phyloP scores from a whole-genome alignment of 1,284 basidiomycete genomes.

The Macrocystidia cucumis region DNA sequence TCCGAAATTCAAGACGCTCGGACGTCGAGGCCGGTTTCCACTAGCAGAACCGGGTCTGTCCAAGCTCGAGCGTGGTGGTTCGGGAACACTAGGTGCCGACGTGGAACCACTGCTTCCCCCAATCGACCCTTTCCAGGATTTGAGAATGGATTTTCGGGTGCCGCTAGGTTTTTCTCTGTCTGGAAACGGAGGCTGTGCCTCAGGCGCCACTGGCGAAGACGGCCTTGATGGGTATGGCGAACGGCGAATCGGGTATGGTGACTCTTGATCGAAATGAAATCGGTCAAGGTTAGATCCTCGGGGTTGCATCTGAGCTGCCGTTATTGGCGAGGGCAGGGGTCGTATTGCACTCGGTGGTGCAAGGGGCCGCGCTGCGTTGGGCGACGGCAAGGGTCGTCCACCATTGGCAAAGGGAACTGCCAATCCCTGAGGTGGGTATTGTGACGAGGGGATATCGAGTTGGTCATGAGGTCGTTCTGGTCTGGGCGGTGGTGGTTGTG shows the following conservation, averaged over 20 bases:
- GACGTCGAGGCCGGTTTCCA: conserved; percentile 18
- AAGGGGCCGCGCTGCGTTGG: conserved; percentile 4
- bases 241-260: conserved; percentile 45
- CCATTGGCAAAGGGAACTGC: conserved; percentile 8
- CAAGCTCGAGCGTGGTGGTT: conserved; percentile 17
- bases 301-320: conserved; percentile 25
- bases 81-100: conserved; percentile 5
- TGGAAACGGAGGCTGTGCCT: conserved; percentile 15
- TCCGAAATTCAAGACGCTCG: conserved; percentile 25
- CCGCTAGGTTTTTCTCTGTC: conserved; percentile 29
- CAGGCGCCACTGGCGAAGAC: conserved; percentile 13
- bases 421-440: conserved; percentile 10
- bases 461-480: conserved; percentile 20
- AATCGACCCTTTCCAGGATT: conserved; percentile 33
- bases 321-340: conserved; percentile 21
- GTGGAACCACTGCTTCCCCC: conserved; percentile 9
- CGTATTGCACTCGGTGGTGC: conserved; percentile 10
- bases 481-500: conserved; percentile 19
- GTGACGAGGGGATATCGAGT: conserved; percentile 12
- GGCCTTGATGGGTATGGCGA: conserved; percentile 10
- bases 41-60: conserved; percentile 16
- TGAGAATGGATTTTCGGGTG: conserved; percentile 68
- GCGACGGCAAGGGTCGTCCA: no score
- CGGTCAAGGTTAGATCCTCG: conserved; percentile 27
- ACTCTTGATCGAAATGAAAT: conserved; percentile 60